Evolutionary conservation across 257 asterid genomes (phyloP), one percentile per base, ranked within the genome.

Genomic region (Solanum chmielewskii): DNA sequence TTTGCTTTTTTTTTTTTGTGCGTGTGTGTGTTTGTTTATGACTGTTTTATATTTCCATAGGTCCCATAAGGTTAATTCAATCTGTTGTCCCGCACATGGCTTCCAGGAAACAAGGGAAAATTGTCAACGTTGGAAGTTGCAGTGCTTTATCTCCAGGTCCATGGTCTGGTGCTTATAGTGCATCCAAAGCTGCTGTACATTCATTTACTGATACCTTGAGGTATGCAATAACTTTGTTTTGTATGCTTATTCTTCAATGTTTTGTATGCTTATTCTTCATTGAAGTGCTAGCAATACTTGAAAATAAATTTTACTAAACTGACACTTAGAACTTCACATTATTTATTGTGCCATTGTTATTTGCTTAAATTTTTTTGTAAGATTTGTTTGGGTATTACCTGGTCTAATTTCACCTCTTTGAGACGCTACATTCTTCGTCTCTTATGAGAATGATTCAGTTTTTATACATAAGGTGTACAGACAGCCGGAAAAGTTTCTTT

Each of bases 1-100:
- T 64, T 15, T 73, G 64, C 81, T 80, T 87, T 69, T 37, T 62
- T 69, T 75, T 75, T 10, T 18, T 11, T 1, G 27, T 68, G 56
- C 56, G 27, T 69, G 83, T 23, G 35, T 18, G 42, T 68, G 64
- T 73, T 35, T 69, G 83, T 23, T 25, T 80, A 83, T 81, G 52
- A 21, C 80, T 59, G 73, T 35, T 23, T 29, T 83, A 29, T 87
- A 78, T 11, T 62, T 44, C 16, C 83, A 70, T 88, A 97, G 98
- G 99, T 89, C 70, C 98, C 35, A 89, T 97, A 91, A 92, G 98
- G 90, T 73, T 95, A 91, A 92, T 97, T 90, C 99, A 97, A 91
- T 94, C 94, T 44, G 97, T 94, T 64, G 94, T 95, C 84, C 98
- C 99, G 76, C 98, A 94, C 91, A 97, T 97, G 99, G 96, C 95